These are phyloP conservation scores for Globisporangium nagaii DNA, from an alignment of 352 stramenopile species.

Conservation along the genomic window DNA sequence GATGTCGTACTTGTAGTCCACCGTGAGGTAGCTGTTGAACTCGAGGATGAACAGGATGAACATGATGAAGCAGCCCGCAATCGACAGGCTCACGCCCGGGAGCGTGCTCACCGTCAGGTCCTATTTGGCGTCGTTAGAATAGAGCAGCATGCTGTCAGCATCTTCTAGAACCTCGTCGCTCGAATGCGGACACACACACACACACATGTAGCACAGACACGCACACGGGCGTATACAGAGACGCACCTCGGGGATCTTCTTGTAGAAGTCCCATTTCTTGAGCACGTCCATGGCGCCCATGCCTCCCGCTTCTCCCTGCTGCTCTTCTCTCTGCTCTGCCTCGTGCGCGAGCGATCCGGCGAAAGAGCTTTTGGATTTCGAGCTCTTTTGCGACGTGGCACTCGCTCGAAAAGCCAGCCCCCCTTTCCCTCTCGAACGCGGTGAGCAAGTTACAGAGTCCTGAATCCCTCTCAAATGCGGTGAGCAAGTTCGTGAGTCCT, in stretches of 20 bases:
- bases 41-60: conserved; percentile 87
- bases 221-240: no score
- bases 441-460: no score
- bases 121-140: no score
- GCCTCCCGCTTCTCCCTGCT: conserved; percentile 12
- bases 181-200: background rate
- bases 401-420: no score
- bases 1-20: conserved; percentile 87
- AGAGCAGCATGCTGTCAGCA: background rate
- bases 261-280: conserved; percentile 91
- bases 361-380: conserved; percentile 6
- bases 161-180: conserved; percentile 6
- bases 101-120: conserved; percentile 84
- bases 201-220: background rate
- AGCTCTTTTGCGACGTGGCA: no score
- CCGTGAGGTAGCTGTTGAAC: conserved; percentile 85
- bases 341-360: background rate
- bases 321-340: background rate
- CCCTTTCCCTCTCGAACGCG: no score
- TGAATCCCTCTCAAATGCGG: no score
- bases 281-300: conserved; percentile 86
- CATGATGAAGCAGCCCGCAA: conserved; percentile 86
- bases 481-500: no score
- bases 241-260: conserved; percentile 86
- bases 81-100: conserved; percentile 79